phyloP scores from a whole-genome alignment of 1,284 basidiomycete genomes.

The Taiwanofungus camphoratus region DNA sequence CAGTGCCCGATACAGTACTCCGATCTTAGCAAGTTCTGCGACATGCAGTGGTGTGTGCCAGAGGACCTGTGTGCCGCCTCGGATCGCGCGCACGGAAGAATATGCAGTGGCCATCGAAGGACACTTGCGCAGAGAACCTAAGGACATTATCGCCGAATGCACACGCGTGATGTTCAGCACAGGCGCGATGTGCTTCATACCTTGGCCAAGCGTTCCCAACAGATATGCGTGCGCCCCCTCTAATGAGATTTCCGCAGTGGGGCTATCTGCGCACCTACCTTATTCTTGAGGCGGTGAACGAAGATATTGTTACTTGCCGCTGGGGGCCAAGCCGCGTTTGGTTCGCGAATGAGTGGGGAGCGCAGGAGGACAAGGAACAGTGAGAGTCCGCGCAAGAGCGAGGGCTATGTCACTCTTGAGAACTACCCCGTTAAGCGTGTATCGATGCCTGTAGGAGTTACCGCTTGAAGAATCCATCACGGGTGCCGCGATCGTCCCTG shows the following conservation, averaged over 20 bases:
- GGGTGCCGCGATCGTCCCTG: slow-evolving; percentile 59
- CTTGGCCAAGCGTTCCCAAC: slow-evolving; percentile 56
- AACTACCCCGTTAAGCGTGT: slow-evolving; percentile 71
- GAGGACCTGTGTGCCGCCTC: slow-evolving; percentile 45
- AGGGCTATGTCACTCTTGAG: slow-evolving; percentile 70
- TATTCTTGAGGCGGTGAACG: slow-evolving; percentile 74
- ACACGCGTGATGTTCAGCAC: slow-evolving; percentile 75
- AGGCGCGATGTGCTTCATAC: slow-evolving; percentile 64
- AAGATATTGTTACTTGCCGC: slow-evolving; percentile 62
- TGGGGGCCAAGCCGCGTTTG: slow-evolving; percentile 35
- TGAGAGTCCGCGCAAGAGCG: slow-evolving; percentile 71
- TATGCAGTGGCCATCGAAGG: slow-evolving; percentile 62
- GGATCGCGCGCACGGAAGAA: slow-evolving; percentile 50
- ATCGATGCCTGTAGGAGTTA: slow-evolving; percentile 41
- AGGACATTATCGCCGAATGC: slow-evolving; percentile 57
- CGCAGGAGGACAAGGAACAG: slow-evolving; percentile 68
- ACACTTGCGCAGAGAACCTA: slow-evolving; percentile 56
- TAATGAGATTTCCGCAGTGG: slow-evolving; percentile 74
- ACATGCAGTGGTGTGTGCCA: slow-evolving; percentile 56
- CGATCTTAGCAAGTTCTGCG: slow-evolving; percentile 52
- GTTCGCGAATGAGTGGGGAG: slow-evolving; percentile 40
- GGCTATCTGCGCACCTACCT: slow-evolving; percentile 75
- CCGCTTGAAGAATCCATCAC: slow-evolving; percentile 22
- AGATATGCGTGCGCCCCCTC: slow-evolving; percentile 59
- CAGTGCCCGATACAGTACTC: slow-evolving; percentile 59